Evolutionary conservation across 1,284 basidiomycete genomes (phyloP).

Genomic region (Phellinidium pouzarii): DNA sequence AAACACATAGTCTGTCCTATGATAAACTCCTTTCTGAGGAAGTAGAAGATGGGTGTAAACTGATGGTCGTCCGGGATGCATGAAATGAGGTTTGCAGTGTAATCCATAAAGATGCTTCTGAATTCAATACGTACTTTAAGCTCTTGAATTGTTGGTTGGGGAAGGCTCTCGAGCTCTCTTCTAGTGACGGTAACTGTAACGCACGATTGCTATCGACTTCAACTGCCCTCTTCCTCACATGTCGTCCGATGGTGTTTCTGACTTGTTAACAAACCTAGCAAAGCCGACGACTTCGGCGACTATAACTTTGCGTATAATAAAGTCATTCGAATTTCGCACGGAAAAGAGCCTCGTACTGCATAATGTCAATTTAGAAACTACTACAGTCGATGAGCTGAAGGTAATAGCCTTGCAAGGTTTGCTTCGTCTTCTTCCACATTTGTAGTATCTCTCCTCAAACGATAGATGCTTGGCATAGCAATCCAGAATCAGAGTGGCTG

Average conservation of each 20-base stretch:
- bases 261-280: slow-evolving; percentile 57
- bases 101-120: no score
- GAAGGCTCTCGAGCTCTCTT: no score
- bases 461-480: slow-evolving; percentile 35
- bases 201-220: no score
- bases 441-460: slow-evolving; percentile 9
- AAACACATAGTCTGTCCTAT: neutral
- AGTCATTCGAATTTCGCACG: slow-evolving; percentile 90
- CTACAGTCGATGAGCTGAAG: slow-evolving; percentile 76
- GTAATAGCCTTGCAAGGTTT: slow-evolving; percentile 59
- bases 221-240: neutral
- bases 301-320: slow-evolving; percentile 90
- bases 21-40: slow-evolving; percentile 6
- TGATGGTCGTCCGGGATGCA: neutral
- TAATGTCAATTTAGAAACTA: slow-evolving; percentile 71
- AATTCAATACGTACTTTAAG: no score
- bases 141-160: no score
- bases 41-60: slow-evolving; percentile 3
- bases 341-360: slow-evolving; percentile 85
- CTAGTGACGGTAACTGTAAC: no score
- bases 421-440: slow-evolving; percentile 16
- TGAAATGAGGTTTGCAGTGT: no score
- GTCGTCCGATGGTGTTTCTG: slow-evolving; percentile 38
- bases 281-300: slow-evolving; percentile 69
- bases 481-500: slow-evolving; percentile 69